Base-by-base conservation (phyloP, 2,329 filamentous ascomycete species). In the Aureobasidium sp. region DNA sequence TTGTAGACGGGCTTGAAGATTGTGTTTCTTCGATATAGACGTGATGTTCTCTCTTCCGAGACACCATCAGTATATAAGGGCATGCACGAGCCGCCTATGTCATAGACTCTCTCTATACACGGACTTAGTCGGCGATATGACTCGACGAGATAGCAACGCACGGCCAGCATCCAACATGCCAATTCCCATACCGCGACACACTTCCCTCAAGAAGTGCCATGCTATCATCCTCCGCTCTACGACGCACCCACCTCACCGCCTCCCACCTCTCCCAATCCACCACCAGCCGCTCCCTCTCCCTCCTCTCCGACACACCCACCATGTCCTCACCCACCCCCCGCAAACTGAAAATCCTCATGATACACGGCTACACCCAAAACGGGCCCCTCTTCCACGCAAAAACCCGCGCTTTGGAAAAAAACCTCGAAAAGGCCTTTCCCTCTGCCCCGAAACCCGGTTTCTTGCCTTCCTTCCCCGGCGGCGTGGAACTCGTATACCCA, bases 321-420 rank as follows among this genome's bases (percentile, higher is more conserved):
- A 37, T 54, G 43, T 38, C 51, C 21, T 37, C 57, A 2, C 5
- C 13, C 7, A 21, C 60, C 6, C 10, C 37, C 11, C 60, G 59
- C 27, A 73, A 70, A 35, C 71, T 80, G 62, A 75, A 75, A 54
- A 71, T 80, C 62, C 72, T 80, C 62, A 78, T 79, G 77, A 74
- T 80, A 13, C 78, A 80, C 67, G 88, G 93, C 74, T 96, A 86
- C 81, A 96, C 93, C 8, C 93, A 97, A 79, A 95, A 89, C 29
- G 91, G 92, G 4, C 74, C 86, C 4, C 79, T 91, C 64, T 96
- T 96, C 82, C 87, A 84, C 71, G 83, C 87, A 73, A 96, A 96
- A 77, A 95, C 90, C 47, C 89, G 90, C 72, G 90, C 90, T 11
- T 79, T 96, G 1, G 84, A 91, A 67, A 96, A 96, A 74, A 78